These are phyloP conservation scores for Dendrothele bispora DNA, from an alignment of 768 basidiomycete genomes.

Conservation along the genomic window DNA sequence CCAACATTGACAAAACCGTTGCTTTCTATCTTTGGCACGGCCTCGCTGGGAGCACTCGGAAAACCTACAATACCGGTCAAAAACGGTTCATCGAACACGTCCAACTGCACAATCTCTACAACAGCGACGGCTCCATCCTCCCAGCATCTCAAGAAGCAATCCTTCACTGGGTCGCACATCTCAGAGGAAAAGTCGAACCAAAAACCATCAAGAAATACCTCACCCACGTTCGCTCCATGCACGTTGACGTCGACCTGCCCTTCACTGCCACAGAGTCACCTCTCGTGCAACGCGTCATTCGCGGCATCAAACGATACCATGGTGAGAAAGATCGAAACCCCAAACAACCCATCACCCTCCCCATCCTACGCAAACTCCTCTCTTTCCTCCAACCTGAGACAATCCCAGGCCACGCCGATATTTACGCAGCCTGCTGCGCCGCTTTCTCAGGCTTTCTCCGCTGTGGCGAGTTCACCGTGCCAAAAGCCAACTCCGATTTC, in stretches of 20 bases:
- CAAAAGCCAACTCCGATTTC: background rate
- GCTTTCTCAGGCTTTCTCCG: background rate
- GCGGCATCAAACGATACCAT: constrained; percentile 18
- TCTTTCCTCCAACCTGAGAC: too few relatives aligned
- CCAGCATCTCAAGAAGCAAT: constrained; percentile 11
- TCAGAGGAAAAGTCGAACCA: constrained; percentile 7
- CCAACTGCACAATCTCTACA: constrained; percentile 13
- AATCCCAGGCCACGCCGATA: background rate
- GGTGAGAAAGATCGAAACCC: constrained; percentile 18
- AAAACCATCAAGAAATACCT: too few relatives aligned
- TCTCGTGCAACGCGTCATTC: constrained; percentile 14
- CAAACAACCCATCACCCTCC: constrained; percentile 6
- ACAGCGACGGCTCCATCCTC: constrained; percentile 23
- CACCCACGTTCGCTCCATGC: too few relatives aligned
- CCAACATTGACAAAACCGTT: constrained; percentile 3
- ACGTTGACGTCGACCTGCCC: too few relatives aligned
- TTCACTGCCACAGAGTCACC: constrained; percentile 8
- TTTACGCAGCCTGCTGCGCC: background rate
- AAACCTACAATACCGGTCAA: constrained; percentile 28
- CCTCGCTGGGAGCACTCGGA: constrained; percentile 26
- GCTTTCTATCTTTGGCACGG: constrained; percentile 27
- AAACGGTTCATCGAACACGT: constrained; percentile 25
- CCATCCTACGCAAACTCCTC: background rate
- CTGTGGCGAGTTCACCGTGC: constrained; percentile 2
- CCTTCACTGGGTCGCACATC: constrained; percentile 19